phyloP scores from a whole-genome alignment of 176 grass and related monocot species.

The Zoysia japonica region DNA sequence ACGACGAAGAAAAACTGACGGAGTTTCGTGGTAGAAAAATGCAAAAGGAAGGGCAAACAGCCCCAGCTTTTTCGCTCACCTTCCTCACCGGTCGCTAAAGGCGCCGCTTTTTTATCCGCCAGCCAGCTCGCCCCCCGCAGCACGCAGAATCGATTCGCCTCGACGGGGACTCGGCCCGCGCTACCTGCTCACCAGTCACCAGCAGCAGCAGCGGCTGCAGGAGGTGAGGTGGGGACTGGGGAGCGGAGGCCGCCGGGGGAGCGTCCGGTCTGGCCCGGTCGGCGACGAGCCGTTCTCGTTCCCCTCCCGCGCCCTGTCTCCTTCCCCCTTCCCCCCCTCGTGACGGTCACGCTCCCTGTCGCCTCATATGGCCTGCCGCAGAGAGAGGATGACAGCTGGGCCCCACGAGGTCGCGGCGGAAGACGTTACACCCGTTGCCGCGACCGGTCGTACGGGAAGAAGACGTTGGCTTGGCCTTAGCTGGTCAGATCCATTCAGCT shows the following conservation, averaged over 20 bases:
- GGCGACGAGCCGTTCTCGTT: slow-evolving; percentile 35
- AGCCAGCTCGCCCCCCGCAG: neutral
- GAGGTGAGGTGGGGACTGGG: neutral
- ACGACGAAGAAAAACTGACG: slow-evolving; percentile 19
- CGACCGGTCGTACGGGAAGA: neutral
- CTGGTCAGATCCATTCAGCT: neutral
- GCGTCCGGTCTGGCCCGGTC: neutral
- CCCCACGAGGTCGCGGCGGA: neutral
- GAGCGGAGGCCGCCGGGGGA: neutral
- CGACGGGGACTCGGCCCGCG: slow-evolving; percentile 9
- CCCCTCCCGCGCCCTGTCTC: neutral
- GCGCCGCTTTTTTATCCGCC: slow-evolving; percentile 37
- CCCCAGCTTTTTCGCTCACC: slow-evolving; percentile 9
- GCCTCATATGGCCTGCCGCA: neutral
- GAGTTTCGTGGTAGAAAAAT: neutral
- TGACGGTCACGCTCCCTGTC: slow-evolving; percentile 34
- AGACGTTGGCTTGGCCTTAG: slow-evolving; percentile 24
- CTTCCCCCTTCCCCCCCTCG: neutral
- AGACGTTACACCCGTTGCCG: slow-evolving; percentile 7
- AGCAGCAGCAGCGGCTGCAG: slow-evolving; percentile 24
- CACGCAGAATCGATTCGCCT: slow-evolving; percentile 50
- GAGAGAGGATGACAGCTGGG: slow-evolving; percentile 10
- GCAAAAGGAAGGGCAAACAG: slow-evolving; percentile 16
- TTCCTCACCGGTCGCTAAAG: slow-evolving; percentile 37
- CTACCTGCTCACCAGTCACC: slow-evolving; percentile 1